Base-by-base conservation (phyloP, 2,329 filamentous ascomycete genomes). In the Gnomoniopsis sp. region DNA sequence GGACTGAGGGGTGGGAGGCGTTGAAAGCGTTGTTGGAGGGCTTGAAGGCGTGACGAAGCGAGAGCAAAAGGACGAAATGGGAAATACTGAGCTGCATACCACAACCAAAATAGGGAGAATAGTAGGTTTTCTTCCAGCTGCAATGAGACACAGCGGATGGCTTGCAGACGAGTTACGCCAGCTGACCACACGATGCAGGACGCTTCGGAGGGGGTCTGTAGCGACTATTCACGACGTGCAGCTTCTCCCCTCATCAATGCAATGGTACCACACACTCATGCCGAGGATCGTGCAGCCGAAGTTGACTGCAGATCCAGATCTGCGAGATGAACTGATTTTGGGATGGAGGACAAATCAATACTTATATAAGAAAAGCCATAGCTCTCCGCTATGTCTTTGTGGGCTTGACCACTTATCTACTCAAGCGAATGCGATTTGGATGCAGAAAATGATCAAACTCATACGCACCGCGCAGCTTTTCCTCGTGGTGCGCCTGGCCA, bases 1-100 rank as follows among this genome's bases (percentile, higher is more conserved):
- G 49, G 69, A 75, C 83, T 69, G 77, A 74, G 4, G 67, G 83
- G 65, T 70, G 88, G 74, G 78, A 84, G 48, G 83, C 81, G 6
- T 67, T 88, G 66, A 83, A 77, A 66, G 61, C 59, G 58, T 50
- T 26, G 26, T 19, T 26, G 49, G 38, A 46, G 12, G 26, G 52
- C 14, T 41, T 41, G 38, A 15, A 41, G 26, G 26, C 26, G 26
- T 30, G 26, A 30, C 4, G 26, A 4, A 8, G 26, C 26, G 8
- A 30, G 26, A 30, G 12, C 38, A 41, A 3, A 6, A 41, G 38
- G 38, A 41, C 38, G 38, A 6, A 10, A 19, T 17, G 41, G 41
- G 11, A 41, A 14, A 41, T 41, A 6, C 36, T 41, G 14, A 15
- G 38, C 12, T 47, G 44, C 44, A 21, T 17, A 47, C 21, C 8